phyloP scores from a whole-genome alignment of 768 basidiomycete genomes.

The Mycena latifolia region DNA sequence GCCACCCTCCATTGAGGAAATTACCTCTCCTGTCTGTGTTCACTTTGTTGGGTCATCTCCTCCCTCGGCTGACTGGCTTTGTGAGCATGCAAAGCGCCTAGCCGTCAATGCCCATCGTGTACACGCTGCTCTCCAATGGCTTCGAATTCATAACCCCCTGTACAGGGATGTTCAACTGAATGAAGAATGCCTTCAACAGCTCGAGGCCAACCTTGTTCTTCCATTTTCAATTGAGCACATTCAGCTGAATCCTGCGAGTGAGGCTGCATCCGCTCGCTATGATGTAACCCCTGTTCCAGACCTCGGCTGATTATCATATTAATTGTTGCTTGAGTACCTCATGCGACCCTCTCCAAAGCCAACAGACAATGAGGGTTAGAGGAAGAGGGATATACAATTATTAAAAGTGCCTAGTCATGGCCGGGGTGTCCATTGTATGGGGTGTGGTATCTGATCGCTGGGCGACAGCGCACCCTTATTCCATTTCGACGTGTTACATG shows the following conservation, averaged over 20 bases:
- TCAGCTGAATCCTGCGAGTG: background rate
- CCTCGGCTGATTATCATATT: too few relatives aligned
- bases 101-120: conserved; percentile 20
- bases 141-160: conserved; percentile 17
- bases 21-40: too few relatives aligned
- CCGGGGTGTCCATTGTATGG: too few relatives aligned
- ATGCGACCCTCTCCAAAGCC: too few relatives aligned
- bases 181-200: conserved; percentile 7
- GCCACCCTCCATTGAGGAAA: conserved; percentile 8
- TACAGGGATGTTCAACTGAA: conserved; percentile 17
- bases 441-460: too few relatives aligned
- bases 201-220: conserved; percentile 15
- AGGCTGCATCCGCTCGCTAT: conserved; percentile 1
- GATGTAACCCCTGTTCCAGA: too few relatives aligned
- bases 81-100: conserved; percentile 19
- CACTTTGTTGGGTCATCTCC: conserved; percentile 14
- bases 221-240: conserved; percentile 18
- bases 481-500: too few relatives aligned
- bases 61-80: conserved; percentile 11
- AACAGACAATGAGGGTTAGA: too few relatives aligned
- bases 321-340: too few relatives aligned
- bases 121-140: conserved; percentile 13
- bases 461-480: too few relatives aligned
- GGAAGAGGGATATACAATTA: too few relatives aligned
- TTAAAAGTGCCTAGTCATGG: too few relatives aligned